Evolutionary conservation across 371 early-diverging fungal species (phyloP).

Genomic region (Mucor plumbeus): DNA sequence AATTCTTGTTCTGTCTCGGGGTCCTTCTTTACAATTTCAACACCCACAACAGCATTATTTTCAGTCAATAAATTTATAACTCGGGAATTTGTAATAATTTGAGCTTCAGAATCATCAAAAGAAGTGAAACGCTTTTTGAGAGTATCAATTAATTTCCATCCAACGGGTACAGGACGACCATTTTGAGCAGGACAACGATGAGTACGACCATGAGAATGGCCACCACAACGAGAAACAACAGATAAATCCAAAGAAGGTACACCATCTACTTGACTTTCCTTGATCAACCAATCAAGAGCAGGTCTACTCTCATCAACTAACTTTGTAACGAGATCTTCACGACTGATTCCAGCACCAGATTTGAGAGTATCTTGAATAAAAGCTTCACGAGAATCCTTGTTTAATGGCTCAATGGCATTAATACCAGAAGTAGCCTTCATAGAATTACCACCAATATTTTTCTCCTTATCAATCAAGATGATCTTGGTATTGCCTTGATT

Average conservation of each 20-base stretch:
- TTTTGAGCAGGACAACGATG: slow-evolving; percentile 63
- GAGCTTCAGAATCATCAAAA: slow-evolving; percentile 27
- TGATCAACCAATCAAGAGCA: slow-evolving; percentile 77
- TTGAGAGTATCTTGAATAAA: slow-evolving; percentile 76
- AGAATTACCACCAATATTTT: slow-evolving; percentile 77
- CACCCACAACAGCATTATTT: slow-evolving; percentile 18
- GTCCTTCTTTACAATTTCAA: slow-evolving; percentile 12
- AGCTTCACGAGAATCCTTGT: slow-evolving; percentile 64
- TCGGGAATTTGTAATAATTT: slow-evolving; percentile 55
- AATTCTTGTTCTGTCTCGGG: slow-evolving; percentile 31
- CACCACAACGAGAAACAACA: slow-evolving; percentile 81
- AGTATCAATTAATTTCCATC: slow-evolving; percentile 68
- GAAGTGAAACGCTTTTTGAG: slow-evolving; percentile 37
- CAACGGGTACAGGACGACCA: slow-evolving; percentile 70
- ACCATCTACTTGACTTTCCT: slow-evolving; percentile 49
- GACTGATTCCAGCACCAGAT: slow-evolving; percentile 72
- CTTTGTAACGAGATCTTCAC: slow-evolving; percentile 61
- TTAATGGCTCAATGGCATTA: slow-evolving; percentile 73
- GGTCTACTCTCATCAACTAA: slow-evolving; percentile 65
- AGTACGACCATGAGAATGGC: slow-evolving; percentile 70
- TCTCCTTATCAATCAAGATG: slow-evolving; percentile 77
- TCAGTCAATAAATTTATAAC: slow-evolving; percentile 25
- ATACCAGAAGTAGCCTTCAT: slow-evolving; percentile 89
- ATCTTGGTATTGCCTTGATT: slow-evolving; percentile 64
- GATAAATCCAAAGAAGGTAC: slow-evolving; percentile 55